Evolutionary conservation across 345 rosid genomes (phyloP).

Genomic region (Gossypium ekmanianum): DNA sequence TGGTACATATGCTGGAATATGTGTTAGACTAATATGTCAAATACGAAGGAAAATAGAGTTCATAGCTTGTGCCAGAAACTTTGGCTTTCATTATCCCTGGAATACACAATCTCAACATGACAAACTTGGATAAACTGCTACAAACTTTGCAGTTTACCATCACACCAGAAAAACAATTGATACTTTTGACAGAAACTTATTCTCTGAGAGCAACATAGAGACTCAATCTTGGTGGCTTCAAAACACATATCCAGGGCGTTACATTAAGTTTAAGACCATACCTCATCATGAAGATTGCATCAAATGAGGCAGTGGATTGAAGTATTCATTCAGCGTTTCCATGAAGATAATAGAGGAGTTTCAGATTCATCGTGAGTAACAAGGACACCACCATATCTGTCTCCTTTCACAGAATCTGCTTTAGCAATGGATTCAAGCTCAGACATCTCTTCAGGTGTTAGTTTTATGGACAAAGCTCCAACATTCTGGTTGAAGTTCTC

Average conservation of each 20-base stretch:
- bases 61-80: neutral
- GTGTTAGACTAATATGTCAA: no score
- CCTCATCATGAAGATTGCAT: neutral
- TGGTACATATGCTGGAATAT: no score
- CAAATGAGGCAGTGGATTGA: neutral
- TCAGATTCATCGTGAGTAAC: conserved; percentile 32
- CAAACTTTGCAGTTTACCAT: neutral
- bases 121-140: neutral
- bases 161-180: neutral
- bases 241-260: neutral
- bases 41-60: no score
- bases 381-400: conserved; percentile 16
- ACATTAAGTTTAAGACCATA: neutral
- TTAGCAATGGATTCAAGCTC: conserved; percentile 48
- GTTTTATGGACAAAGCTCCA: conserved; percentile 54
- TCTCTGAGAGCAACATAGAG: neutral
- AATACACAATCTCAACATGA: neutral
- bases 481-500: conserved; percentile 59
- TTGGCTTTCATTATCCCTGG: neutral
- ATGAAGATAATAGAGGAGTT: conserved; percentile 58
- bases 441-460: conserved; percentile 49
- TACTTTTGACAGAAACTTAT: neutral
- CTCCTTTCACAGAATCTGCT: conserved; percentile 37
- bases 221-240: neutral
- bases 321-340: conserved; percentile 32